These are phyloP conservation scores for Basidioascus undulatus DNA, from an alignment of 768 basidiomycete genomes.

Conservation along the genomic window DNA sequence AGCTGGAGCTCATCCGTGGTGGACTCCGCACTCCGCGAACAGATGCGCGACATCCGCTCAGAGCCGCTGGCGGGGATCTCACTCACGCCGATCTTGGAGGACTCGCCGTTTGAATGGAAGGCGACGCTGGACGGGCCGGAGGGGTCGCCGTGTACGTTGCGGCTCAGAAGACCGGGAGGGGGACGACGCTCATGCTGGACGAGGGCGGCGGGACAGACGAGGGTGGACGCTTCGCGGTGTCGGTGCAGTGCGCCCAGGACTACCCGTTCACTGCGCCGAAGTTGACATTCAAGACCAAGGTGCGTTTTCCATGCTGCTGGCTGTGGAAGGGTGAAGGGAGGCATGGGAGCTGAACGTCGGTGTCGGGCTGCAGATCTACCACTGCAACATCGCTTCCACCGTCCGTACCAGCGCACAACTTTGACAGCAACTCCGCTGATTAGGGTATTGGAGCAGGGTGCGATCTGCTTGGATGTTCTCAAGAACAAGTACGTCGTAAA, in stretches of 20 bases:
- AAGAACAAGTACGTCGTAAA: too few relatives aligned
- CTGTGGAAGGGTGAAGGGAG: too few relatives aligned
- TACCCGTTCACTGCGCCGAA: slow-evolving; percentile 7
- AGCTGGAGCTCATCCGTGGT: too few relatives aligned
- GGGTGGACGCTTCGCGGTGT: slow-evolving; percentile 1
- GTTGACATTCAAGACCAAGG: slow-evolving; percentile 6
- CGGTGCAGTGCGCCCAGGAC: slow-evolving; percentile 18
- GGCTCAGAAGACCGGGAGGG: too few relatives aligned
- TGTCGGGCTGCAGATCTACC: too few relatives aligned
- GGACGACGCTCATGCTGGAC: slow-evolving; percentile 38
- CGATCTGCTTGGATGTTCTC: slow-evolving; percentile 69
- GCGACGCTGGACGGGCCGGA: slow-evolving; percentile 60
- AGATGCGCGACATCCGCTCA: too few relatives aligned
- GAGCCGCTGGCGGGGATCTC: too few relatives aligned
- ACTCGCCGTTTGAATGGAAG: slow-evolving; percentile 40
- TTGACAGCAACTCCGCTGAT: slow-evolving; percentile 20
- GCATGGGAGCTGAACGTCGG: too few relatives aligned
- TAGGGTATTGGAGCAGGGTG: slow-evolving; percentile 20
- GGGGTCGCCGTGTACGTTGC: slow-evolving; percentile 56
- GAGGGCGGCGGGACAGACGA: slow-evolving; percentile 20
- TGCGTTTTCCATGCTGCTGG: slow-evolving; percentile 20
- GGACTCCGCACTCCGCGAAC: too few relatives aligned
- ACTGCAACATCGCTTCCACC: slow-evolving; percentile 36
- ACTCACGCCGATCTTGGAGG: slow-evolving; percentile 38
- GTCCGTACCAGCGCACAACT: not conserved